Percentiles rank a stretch among this genome's conserved stretches.
phyloP scores from a whole-genome alignment of 345 rosid species.

The Carallia brachiata region DNA sequence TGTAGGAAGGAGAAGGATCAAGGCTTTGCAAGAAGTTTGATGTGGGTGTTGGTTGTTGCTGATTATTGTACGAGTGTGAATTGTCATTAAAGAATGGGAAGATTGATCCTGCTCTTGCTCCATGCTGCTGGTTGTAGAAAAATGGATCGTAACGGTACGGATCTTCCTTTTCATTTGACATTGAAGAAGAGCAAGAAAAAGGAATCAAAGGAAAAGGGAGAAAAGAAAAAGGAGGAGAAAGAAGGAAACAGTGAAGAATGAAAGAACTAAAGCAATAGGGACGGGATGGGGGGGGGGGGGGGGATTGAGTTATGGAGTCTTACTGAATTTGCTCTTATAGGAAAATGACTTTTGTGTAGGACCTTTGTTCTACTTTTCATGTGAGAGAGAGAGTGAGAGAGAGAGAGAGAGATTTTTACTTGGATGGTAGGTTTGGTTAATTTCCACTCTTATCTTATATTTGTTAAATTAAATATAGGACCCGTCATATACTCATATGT shows the following conservation, averaged over 20 bases:
- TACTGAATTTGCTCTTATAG: slow-evolving; percentile 5
- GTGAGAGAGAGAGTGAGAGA: background rate
- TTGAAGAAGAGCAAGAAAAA: background rate
- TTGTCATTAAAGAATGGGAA: slow-evolving; percentile 12
- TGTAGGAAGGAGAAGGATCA: slow-evolving; percentile 29
- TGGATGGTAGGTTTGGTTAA: slow-evolving; percentile 19
- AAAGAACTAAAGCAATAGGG: background rate
- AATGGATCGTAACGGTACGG: background rate
- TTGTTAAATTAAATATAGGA: background rate
- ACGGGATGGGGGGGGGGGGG: background rate
- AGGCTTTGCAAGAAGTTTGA: slow-evolving; percentile 11
- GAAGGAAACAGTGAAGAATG: background rate
- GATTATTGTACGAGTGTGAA: slow-evolving; percentile 15
- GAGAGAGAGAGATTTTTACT: slow-evolving; percentile 7
- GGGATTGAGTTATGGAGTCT: slow-evolving; percentile 1
- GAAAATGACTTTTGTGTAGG: background rate
- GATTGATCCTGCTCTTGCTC: background rate
- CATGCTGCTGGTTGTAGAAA: slow-evolving; percentile 2
- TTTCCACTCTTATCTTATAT: background rate
- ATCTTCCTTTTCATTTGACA: slow-evolving; percentile 6
- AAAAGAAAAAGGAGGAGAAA: slow-evolving; percentile 7
- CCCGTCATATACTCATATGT: background rate
- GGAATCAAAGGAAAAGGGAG: background rate
- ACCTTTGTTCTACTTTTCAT: no score
- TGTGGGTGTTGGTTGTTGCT: background rate